Conservation (phyloP, 257 asterid genomes). For the Solanum gracilifrons region DNA sequence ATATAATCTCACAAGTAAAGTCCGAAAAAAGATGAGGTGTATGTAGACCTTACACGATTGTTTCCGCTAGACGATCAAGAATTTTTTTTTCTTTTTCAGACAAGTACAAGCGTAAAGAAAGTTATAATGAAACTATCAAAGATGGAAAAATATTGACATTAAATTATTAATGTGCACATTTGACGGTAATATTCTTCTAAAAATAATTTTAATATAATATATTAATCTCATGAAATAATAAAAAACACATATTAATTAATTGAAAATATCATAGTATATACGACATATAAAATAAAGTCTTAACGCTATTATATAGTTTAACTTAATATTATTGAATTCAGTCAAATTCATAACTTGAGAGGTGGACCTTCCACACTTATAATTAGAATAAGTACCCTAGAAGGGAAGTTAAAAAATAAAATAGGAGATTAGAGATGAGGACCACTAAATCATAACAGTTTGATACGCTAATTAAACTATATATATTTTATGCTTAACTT, state of each 20-base stretch:
- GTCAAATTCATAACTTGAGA: too few relatives aligned
- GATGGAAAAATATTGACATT: neutral
- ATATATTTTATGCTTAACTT: slow-evolving; percentile 5
- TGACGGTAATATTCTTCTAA: neutral
- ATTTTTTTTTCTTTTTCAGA: too few relatives aligned
- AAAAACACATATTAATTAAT: neutral
- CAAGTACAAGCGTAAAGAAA: neutral
- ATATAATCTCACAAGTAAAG: accelerated
- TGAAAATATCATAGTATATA: neutral
- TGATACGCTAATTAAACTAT: slow-evolving; percentile 18
- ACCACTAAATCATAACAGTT: slow-evolving; percentile 49
- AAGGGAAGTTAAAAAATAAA: neutral
- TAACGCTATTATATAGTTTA: neutral
- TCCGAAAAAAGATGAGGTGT: accelerated
- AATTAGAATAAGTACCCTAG: neutral
- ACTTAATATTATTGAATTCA: neutral
- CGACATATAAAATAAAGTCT: neutral
- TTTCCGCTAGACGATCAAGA: neutral
- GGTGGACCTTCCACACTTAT: neutral
- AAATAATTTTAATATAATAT: too few relatives aligned
- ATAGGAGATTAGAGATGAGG: slow-evolving; percentile 16
- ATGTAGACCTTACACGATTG: neutral
- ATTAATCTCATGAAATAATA: too few relatives aligned
- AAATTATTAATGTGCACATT: neutral
- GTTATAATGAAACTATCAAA: neutral